Conservation (phyloP, 257 asterid species). For the Petunia axillaris region DNA sequence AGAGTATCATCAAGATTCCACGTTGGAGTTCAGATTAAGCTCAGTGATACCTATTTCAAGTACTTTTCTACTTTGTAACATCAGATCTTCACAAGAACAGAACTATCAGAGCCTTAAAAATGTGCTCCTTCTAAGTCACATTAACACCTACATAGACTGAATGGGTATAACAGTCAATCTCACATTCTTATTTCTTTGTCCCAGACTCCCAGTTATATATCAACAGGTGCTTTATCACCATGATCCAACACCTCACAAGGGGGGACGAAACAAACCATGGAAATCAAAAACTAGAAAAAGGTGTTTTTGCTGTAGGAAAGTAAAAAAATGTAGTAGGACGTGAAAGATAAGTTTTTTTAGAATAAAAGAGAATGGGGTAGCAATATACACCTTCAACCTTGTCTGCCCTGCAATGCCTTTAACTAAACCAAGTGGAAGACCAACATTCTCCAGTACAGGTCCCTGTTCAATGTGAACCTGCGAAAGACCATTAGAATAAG, state of each 20-base stretch:
- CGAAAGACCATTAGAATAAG: slow-evolving; percentile 32
- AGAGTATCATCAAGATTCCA: slow-evolving; percentile 13
- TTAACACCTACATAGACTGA: not conserved
- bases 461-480: slow-evolving; percentile 99
- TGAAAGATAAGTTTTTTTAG: not conserved
- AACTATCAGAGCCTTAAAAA: not conserved
- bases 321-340: too few species aligned
- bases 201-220: not conserved
- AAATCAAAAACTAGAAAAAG: not conserved
- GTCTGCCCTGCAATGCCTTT: slow-evolving; percentile 99
- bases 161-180: not conserved
- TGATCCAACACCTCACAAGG: not conserved
- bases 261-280: not conserved
- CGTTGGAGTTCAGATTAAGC: not conserved
- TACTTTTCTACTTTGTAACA: slow-evolving; percentile 7
- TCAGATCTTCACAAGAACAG: not conserved
- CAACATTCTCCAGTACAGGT: slow-evolving; percentile 86
- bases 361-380: not conserved
- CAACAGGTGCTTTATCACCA: not conserved
- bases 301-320: not conserved
- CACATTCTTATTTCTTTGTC: not conserved
- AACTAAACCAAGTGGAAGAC: slow-evolving; percentile 90
- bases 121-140: not conserved
- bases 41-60: not conserved
- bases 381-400: slow-evolving; percentile 65